These are phyloP conservation scores for Curvularia verruculosa DNA, from an alignment of 2,329 filamentous ascomycete species.

Conservation along the genomic window DNA sequence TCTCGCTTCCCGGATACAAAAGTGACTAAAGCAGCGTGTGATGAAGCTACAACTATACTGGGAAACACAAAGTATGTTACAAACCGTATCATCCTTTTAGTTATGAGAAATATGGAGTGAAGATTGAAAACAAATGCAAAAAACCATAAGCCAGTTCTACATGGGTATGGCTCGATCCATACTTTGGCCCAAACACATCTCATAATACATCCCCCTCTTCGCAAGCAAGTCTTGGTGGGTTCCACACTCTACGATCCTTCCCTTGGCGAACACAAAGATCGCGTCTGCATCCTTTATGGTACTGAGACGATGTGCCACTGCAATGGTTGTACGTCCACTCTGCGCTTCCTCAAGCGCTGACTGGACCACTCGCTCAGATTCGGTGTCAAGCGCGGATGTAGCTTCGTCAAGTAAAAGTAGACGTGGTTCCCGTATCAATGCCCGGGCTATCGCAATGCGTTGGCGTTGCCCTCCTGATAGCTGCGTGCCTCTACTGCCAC, in stretches of 20 bases:
- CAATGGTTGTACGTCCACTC: conserved; percentile 87
- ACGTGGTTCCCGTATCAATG: conserved; percentile 87
- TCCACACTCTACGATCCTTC: conserved; percentile 81
- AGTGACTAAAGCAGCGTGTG: neutral
- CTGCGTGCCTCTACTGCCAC: conserved; percentile 43
- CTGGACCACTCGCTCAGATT: conserved; percentile 75
- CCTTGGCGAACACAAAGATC: conserved; percentile 93
- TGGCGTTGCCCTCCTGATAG: conserved; percentile 84
- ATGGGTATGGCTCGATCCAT: conserved; percentile 44
- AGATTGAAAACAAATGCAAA: neutral
- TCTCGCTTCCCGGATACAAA: neutral
- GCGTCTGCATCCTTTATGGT: conserved; percentile 94
- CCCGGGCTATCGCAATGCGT: conserved; percentile 89
- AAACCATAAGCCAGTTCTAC: neutral
- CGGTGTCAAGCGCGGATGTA: conserved; percentile 45
- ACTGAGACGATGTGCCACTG: conserved; percentile 87
- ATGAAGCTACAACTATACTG: neutral
- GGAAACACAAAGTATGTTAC: neutral
- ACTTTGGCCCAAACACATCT: conserved; percentile 53
- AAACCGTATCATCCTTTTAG: neutral
- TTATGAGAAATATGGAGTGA: neutral
- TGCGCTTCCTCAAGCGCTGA: conserved; percentile 81
- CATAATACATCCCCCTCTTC: conserved; percentile 51
- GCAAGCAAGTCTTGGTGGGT: conserved; percentile 55
- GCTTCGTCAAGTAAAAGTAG: conserved; percentile 62